phyloP scores from a whole-genome alignment of 352 stramenopile species.

The Phytophthora syringae region DNA sequence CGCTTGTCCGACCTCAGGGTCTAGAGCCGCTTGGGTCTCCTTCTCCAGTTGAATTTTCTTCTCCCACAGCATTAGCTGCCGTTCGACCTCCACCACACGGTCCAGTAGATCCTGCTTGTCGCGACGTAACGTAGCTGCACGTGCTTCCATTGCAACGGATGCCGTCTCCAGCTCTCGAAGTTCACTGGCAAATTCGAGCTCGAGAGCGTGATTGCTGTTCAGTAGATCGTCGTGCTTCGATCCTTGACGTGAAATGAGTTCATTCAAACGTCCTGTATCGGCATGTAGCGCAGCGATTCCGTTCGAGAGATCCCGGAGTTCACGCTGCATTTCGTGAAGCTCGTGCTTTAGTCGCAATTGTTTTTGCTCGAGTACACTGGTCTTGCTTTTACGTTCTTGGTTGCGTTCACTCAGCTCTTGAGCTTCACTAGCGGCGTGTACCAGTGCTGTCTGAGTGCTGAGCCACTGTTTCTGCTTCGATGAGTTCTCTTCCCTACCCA shows the following conservation, averaged over 20 bases:
- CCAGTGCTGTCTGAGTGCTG: conserved; percentile 88
- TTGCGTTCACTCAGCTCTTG: conserved; percentile 91
- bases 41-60: conserved; percentile 98
- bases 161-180: conserved; percentile 91
- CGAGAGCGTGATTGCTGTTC: conserved; percentile 89
- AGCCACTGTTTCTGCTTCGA: conserved; percentile 93
- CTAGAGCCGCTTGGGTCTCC: conserved; percentile 94
- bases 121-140: conserved; percentile 74
- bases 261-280: conserved; percentile 93
- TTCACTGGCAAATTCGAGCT: conserved; percentile 92
- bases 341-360: conserved; percentile 88
- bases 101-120: conserved; percentile 90
- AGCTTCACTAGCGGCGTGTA: conserved; percentile 87
- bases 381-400: conserved; percentile 90
- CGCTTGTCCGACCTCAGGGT: conserved; percentile 91
- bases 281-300: conserved; percentile 87
- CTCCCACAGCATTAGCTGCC: conserved; percentile 95
- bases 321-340: conserved; percentile 74
- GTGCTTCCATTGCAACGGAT: conserved; percentile 73
- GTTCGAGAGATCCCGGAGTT: conserved; percentile 84
- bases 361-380: conserved; percentile 92
- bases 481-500: conserved; percentile 65
- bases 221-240: conserved; percentile 77
- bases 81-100: conserved; percentile 92
- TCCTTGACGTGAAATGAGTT: conserved; percentile 91